Conservation (phyloP, 495 filamentous ascomycete genomes). For the Talaromyces trachyspermus region DNA sequence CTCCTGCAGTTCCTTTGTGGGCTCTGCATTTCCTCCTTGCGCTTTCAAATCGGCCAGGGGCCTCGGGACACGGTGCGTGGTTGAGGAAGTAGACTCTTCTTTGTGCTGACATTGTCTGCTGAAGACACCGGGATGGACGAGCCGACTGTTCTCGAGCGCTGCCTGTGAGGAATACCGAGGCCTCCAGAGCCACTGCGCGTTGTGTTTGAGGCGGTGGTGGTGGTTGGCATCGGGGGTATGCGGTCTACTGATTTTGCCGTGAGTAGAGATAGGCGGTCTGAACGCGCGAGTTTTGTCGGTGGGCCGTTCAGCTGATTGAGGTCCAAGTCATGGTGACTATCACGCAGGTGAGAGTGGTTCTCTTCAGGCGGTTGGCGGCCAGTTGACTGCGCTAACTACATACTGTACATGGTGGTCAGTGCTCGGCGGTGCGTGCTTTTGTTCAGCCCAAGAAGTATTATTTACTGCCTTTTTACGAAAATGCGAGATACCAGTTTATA, state of each 20-base stretch:
- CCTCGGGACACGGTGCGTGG: neutral
- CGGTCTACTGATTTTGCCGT: neutral
- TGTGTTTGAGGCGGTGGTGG: neutral
- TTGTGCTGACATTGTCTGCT: neutral
- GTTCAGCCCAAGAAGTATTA: no score
- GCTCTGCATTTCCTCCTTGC: neutral
- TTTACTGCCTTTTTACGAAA: no score
- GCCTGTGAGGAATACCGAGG: neutral
- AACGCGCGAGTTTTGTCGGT: no score
- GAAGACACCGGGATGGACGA: neutral
- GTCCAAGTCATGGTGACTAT: no score
- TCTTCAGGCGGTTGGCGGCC: neutral
- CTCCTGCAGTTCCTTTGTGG: neutral
- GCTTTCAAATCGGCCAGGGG: neutral
- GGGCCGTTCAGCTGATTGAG: no score
- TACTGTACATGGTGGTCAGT: neutral
- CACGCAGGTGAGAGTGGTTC: no score
- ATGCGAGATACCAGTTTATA: neutral
- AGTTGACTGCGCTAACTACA: neutral
- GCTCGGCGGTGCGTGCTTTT: no score
- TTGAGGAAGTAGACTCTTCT: neutral
- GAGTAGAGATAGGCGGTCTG: no score
- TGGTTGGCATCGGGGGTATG: slow-evolving; percentile 1
- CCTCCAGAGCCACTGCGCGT: slow-evolving; percentile 3
- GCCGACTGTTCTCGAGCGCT: neutral